Percentiles rank a stretch among this genome's conserved stretches.
phyloP scores from a whole-genome alignment of 1,284 basidiomycete genomes.

The Moesziomyces parantarcticus region DNA sequence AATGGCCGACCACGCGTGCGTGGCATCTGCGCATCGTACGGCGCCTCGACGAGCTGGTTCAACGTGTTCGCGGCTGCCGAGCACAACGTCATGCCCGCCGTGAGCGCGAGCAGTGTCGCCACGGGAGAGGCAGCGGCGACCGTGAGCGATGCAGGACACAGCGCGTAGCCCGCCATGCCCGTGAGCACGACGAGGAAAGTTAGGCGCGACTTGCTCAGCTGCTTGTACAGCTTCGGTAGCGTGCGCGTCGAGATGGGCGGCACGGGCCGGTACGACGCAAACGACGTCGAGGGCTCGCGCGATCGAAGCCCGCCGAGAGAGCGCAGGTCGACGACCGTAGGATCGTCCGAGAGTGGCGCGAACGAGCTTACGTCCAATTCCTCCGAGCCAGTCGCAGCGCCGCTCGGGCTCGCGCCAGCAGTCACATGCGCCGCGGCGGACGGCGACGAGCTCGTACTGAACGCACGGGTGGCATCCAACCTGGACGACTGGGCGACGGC shows the following conservation, averaged over 20 bases:
- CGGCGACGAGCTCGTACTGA: conserved; percentile 9
- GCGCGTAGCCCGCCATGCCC: conserved; percentile 90
- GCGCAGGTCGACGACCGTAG: conserved; percentile 40
- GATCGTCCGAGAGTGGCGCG: conserved; percentile 54
- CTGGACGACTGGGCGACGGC: not conserved
- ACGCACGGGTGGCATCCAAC: conserved; percentile 14
- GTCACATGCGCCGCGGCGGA: not conserved
- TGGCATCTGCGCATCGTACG: conserved; percentile 96
- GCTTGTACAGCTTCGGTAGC: conserved; percentile 73
- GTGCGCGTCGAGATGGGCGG: conserved; percentile 30
- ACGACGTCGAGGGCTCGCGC: conserved; percentile 24
- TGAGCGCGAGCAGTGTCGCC: conserved; percentile 79
- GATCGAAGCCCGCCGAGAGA: conserved; percentile 29
- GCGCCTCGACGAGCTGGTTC: conserved; percentile 94
- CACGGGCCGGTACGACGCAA: conserved; percentile 47
- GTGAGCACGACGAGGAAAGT: conserved; percentile 90
- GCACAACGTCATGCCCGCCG: conserved; percentile 88
- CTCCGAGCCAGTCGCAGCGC: not conserved
- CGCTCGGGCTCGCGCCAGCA: not conserved
- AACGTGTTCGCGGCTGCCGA: conserved; percentile 92
- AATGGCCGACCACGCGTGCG: conserved; percentile 89
- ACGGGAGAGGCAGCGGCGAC: conserved; percentile 51
- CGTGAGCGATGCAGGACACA: conserved; percentile 72
- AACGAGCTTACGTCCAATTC: conserved; percentile 19
- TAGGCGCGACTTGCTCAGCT: conserved; percentile 87